A percentile compares a stretch with the other conserved stretches of the same genome.
phyloP scores from a whole-genome alignment of 768 basidiomycete species.

The Tylopilus balloui region DNA sequence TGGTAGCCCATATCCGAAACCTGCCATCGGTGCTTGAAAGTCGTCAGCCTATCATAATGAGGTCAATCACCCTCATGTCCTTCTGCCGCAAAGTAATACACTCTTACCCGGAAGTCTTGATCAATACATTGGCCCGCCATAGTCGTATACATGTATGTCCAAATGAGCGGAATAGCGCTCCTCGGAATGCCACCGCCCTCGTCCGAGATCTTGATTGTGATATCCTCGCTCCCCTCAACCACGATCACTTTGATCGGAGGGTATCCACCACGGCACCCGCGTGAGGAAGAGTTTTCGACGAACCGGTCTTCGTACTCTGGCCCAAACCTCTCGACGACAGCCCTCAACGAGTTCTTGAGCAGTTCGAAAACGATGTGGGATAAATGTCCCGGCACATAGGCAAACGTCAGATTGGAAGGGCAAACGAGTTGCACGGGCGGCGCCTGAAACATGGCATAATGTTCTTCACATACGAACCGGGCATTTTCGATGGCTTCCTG shows the following conservation, averaged over 20 bases:
- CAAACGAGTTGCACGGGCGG: constrained; percentile 97
- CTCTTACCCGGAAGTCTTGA: constrained; percentile 54
- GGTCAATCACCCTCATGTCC: constrained; percentile 2
- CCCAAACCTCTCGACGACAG: constrained; percentile 90
- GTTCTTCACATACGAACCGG: constrained; percentile 89
- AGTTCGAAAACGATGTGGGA: constrained; percentile 97
- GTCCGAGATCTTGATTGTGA: constrained; percentile 98
- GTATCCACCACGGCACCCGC: constrained; percentile 9
- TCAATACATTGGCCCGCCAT: constrained; percentile 70
- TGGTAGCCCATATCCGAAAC: constrained; percentile 92
- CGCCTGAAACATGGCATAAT: constrained; percentile 92
- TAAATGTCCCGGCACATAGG: constrained; percentile 94
- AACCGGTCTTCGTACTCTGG: constrained; percentile 60
- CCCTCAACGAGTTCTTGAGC: constrained; percentile 94
- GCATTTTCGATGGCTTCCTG: constrained; percentile 99
- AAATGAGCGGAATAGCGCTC: constrained; percentile 87
- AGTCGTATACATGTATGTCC: constrained; percentile 98
- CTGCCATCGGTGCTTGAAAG: constrained; percentile 98
- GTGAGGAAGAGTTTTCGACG: neutral
- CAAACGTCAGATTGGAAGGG: constrained; percentile 77
- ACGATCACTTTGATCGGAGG: constrained; percentile 50
- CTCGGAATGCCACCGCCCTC: constrained; percentile 89
- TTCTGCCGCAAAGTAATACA: neutral
- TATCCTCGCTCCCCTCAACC: constrained; percentile 96
- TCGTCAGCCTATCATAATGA: constrained; percentile 55